A percentile compares a stretch with the other conserved stretches of the same genome.
Evolutionary conservation across 345 rosid species (phyloP).

Genomic region (Microthlaspi erraticum): DNA sequence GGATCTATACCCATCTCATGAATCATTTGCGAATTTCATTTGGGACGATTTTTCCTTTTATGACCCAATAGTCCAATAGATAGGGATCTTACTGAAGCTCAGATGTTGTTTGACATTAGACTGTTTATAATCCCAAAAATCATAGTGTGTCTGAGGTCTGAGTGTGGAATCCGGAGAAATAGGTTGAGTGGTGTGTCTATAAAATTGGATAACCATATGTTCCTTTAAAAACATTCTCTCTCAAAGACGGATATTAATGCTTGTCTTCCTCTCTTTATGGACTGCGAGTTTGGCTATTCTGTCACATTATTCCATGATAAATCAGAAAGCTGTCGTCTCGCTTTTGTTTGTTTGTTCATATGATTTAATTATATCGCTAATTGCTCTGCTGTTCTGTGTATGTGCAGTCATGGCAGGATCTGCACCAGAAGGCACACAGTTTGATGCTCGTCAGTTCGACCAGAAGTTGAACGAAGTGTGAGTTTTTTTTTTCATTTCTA

Average conservation of each 20-base stretch:
- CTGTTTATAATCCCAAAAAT: not conserved
- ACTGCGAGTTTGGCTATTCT: slow-evolving; percentile 45
- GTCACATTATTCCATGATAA: slow-evolving; percentile 37
- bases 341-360: not conserved
- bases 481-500: slow-evolving; percentile 31
- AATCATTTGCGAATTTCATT: not conserved
- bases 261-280: slow-evolving; percentile 39
- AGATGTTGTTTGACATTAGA: not conserved
- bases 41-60: not conserved
- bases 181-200: slow-evolving; percentile 41
- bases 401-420: slow-evolving; percentile 72
- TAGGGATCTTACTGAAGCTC: not conserved
- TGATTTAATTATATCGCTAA: not conserved
- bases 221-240: slow-evolving; percentile 28
- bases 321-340: not conserved
- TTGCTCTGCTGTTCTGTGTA: slow-evolving; percentile 3
- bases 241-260: slow-evolving; percentile 41
- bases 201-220: slow-evolving; percentile 25
- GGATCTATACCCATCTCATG: not conserved
- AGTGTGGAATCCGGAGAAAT: slow-evolving; percentile 20
- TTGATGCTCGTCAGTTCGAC: slow-evolving; percentile 74
- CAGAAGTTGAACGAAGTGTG: slow-evolving; percentile 68
- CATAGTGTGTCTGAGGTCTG: not conserved
- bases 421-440: slow-evolving; percentile 68
- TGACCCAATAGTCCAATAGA: no score